These are phyloP conservation scores for Phytophthora foliorum DNA, from an alignment of 352 stramenopile genomes.

Conservation along the genomic window DNA sequence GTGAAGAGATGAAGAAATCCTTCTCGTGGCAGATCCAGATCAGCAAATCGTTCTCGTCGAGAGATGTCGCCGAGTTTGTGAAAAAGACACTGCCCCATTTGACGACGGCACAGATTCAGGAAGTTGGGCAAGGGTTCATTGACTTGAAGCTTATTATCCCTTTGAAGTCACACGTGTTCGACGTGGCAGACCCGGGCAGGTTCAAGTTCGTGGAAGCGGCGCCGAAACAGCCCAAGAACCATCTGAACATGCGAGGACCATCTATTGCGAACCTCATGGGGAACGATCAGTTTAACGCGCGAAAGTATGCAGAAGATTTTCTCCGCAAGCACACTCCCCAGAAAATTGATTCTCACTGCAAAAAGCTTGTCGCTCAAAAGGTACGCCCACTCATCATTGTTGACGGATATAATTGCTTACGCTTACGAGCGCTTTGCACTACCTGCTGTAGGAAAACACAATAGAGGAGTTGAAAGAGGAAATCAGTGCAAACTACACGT, in stretches of 20 bases:
- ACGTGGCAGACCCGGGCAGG: slow-evolving; percentile 58
- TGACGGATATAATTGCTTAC: not conserved
- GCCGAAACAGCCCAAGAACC: slow-evolving; percentile 73
- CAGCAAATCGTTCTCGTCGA: slow-evolving; percentile 81
- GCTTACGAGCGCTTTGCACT: not conserved
- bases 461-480: slow-evolving; percentile 87
- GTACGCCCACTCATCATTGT: slow-evolving; percentile 24
- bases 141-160: slow-evolving; percentile 78
- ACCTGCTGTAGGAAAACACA: slow-evolving; percentile 66
- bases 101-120: slow-evolving; percentile 47
- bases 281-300: slow-evolving; percentile 67
- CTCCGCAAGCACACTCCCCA: slow-evolving; percentile 77
- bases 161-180: slow-evolving; percentile 82
- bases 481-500: slow-evolving; percentile 85
- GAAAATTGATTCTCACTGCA: slow-evolving; percentile 82
- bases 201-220: slow-evolving; percentile 74
- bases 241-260: slow-evolving; percentile 69
- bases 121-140: slow-evolving; percentile 74
- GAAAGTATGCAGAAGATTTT: slow-evolving; percentile 84
- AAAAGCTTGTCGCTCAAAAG: slow-evolving; percentile 81
- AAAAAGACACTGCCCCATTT: slow-evolving; percentile 52
- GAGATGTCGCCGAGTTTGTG: slow-evolving; percentile 76
- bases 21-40: slow-evolving; percentile 79
- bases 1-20: slow-evolving; percentile 79
- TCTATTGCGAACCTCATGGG: slow-evolving; percentile 89